These are phyloP conservation scores for Salvia miltiorrhiza DNA, from an alignment of 257 asterid genomes.

Conservation along the genomic window DNA sequence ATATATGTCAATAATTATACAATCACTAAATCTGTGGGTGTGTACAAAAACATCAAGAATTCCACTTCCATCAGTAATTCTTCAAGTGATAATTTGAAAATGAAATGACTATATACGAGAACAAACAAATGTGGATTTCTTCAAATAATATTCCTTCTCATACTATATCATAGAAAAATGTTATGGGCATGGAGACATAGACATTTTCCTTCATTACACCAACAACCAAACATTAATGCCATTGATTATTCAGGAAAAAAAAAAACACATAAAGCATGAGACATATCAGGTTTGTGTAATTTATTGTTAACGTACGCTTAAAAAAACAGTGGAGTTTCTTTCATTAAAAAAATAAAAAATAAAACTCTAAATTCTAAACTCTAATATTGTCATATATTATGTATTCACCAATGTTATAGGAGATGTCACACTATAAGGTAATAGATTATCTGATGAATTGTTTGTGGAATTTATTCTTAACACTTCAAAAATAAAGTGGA, in stretches of 20 bases:
- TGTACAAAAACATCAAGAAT: not conserved
- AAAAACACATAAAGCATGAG: not conserved
- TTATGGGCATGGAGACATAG: not conserved
- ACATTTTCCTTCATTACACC: slow-evolving; percentile 22
- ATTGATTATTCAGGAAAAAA: slow-evolving; percentile 13
- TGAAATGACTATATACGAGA: slow-evolving; percentile 4
- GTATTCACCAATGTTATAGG: no score
- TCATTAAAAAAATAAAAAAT: no score
- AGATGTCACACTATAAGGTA: no score
- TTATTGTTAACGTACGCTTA: not conserved
- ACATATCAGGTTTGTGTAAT: not conserved
- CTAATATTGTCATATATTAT: no score
- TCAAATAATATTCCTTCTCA: slow-evolving; percentile 9
- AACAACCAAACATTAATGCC: slow-evolving; percentile 39
- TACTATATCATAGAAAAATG: slow-evolving; percentile 6
- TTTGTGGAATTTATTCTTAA: not conserved
- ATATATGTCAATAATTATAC: not conserved
- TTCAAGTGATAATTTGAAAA: not conserved
- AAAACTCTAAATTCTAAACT: no score
- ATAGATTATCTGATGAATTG: no score
- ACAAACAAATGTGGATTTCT: not conserved
- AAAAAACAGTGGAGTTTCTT: no score
- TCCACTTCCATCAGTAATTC: not conserved
- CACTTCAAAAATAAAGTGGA: no score
- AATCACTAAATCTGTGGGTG: not conserved